Percentiles rank a stretch among this genome's conserved stretches.
Conservation (phyloP, 768 basidiomycete genomes). For the Naganishia friedmannii region DNA sequence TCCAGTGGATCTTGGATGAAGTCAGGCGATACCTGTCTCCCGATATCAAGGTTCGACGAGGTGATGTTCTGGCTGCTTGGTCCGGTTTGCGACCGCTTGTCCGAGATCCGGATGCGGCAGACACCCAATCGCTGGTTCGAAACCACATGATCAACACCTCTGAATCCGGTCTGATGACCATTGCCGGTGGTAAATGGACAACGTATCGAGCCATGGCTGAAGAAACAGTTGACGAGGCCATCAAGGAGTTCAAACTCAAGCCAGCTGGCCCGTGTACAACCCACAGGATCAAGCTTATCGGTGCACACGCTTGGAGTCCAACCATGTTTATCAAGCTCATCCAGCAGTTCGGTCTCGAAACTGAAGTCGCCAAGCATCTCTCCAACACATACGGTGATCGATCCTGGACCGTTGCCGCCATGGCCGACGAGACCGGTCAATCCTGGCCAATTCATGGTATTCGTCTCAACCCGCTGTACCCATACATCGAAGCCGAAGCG, state of each 20-base stretch:
- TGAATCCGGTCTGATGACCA: constrained; percentile 78
- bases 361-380: constrained; percentile 87
- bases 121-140: constrained; percentile 82
- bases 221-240: constrained; percentile 84
- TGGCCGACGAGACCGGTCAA: constrained; percentile 69
- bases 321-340: constrained; percentile 97
- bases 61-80: constrained; percentile 95
- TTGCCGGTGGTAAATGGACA: constrained; percentile 98
- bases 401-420: constrained; percentile 86
- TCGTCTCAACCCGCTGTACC: constrained; percentile 67
- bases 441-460: constrained; percentile 84
- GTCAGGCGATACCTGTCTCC: constrained; percentile 81
- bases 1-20: constrained; percentile 94
- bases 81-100: constrained; percentile 86
- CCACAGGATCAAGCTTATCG: constrained; percentile 74
- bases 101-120: constrained; percentile 68
- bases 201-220: constrained; percentile 91
- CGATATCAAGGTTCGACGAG: constrained; percentile 89
- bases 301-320: constrained; percentile 87
- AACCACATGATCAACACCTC: constrained; percentile 88
- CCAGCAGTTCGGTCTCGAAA: constrained; percentile 84
- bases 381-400: constrained; percentile 94
- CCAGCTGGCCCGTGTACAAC: constrained; percentile 69
- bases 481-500: constrained; percentile 91
- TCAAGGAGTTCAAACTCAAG: constrained; percentile 71